Evolutionary conservation across 768 basidiomycete genomes (phyloP).

Genomic region (Calvatia gigantea): DNA sequence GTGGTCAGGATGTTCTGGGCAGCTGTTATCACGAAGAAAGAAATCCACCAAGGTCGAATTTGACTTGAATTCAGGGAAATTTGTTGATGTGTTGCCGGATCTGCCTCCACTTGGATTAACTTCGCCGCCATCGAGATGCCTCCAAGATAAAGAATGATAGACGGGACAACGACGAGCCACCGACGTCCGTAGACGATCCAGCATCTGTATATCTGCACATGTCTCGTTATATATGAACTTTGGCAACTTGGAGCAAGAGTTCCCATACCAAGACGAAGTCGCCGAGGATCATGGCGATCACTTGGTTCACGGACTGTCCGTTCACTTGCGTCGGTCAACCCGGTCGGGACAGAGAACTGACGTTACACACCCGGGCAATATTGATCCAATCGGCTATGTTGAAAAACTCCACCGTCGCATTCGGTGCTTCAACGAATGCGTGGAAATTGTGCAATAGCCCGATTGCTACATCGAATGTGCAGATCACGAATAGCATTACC

Average conservation of each 20-base stretch:
- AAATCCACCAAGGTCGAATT: neutral
- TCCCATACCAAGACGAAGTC: slow-evolving; percentile 10
- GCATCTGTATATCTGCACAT: slow-evolving; percentile 2
- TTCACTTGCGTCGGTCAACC: neutral
- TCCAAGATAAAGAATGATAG: neutral
- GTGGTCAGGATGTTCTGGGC: slow-evolving; percentile 4
- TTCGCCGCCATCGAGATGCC: slow-evolving; percentile 1
- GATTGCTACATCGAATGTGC: slow-evolving; percentile 8
- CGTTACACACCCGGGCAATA: slow-evolving; percentile 1
- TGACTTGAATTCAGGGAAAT: neutral
- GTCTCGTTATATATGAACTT: neutral
- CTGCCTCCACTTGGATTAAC: neutral
- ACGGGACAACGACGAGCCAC: slow-evolving; percentile 8
- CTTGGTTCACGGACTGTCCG: slow-evolving; percentile 5
- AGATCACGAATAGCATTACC: neutral
- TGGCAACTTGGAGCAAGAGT: neutral
- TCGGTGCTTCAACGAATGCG: neutral
- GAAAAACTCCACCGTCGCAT: neutral
- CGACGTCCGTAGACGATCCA: slow-evolving; percentile 10
- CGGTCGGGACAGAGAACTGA: too few species aligned
- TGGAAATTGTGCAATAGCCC: slow-evolving; percentile 10
- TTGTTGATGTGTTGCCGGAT: neutral
- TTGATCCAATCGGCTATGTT: slow-evolving; percentile 10
- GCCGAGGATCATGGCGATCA: slow-evolving; percentile 9
- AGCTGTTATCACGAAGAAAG: slow-evolving; percentile 3